Conservation (phyloP, 805 yeast genomes). For the Pichia kluyveri region DNA sequence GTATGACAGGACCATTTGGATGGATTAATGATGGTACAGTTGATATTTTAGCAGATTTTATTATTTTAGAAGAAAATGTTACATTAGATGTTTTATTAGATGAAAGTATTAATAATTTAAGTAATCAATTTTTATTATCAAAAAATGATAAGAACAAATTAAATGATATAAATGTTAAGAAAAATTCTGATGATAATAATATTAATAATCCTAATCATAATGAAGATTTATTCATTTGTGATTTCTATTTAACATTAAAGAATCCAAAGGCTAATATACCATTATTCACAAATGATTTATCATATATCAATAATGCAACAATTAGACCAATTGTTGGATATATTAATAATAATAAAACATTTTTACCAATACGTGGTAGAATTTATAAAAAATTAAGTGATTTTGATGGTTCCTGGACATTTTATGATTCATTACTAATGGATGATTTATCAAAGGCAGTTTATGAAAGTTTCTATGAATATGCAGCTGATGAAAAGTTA, state of each 20-base stretch:
- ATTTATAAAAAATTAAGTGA: conserved; percentile 72
- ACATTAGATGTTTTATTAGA: conserved; percentile 33
- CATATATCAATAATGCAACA: conserved; percentile 86
- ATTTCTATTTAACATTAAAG: conserved; percentile 68
- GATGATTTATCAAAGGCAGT: conserved; percentile 85
- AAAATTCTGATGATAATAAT: not conserved
- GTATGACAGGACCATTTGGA: conserved; percentile 90
- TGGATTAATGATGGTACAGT: conserved; percentile 93
- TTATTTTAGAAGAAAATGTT: conserved; percentile 49
- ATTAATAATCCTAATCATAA: conserved; percentile 4
- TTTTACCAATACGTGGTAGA: conserved; percentile 78
- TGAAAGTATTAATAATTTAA: conserved; percentile 5
- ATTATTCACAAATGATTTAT: conserved; percentile 73
- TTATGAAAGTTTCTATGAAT: conserved; percentile 81
- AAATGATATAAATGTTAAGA: not conserved
- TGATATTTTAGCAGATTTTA: conserved; percentile 86
- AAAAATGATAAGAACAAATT: conserved; percentile 2
- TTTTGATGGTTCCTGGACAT: conserved; percentile 95
- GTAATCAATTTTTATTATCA: conserved; percentile 1
- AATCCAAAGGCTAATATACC: conserved; percentile 89
- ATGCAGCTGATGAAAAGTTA: conserved; percentile 81
- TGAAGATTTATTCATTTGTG: conserved; percentile 49
- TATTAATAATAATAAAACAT: conserved; percentile 82
- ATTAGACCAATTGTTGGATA: conserved; percentile 93
- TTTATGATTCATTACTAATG: conserved; percentile 85